These are phyloP conservation scores for Cupressus sempervirens DNA, from an alignment of 75 land plant species.

Conservation along the genomic window DNA sequence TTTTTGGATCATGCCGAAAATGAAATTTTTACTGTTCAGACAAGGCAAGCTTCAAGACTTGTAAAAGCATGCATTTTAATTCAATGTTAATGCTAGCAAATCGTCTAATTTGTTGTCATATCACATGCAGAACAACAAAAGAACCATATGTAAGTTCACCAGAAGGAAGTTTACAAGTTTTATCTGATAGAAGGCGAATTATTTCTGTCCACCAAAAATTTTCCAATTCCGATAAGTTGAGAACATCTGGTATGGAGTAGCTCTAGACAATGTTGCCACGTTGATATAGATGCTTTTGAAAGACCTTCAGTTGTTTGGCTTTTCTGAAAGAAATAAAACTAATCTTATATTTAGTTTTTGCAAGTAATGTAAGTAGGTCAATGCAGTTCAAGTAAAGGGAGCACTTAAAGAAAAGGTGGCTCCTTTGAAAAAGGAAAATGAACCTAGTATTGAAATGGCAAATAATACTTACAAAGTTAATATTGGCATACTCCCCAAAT, in stretches of 20 bases:
- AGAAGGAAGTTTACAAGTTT: not conserved
- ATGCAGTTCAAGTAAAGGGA: not conserved
- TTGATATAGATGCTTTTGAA: not conserved
- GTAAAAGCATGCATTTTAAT: not conserved
- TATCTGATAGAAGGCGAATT: not conserved
- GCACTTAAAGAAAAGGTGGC: not conserved
- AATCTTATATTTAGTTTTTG: not conserved
- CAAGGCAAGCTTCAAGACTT: slow-evolving; percentile 29
- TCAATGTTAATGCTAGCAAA: slow-evolving; percentile 5
- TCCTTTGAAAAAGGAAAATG: not conserved
- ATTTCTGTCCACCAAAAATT: not conserved
- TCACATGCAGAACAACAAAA: not conserved
- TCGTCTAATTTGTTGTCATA: not conserved
- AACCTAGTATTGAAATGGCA: not conserved
- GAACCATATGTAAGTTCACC: not conserved
- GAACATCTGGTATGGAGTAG: slow-evolving; percentile 2
- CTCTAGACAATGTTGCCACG: not conserved
- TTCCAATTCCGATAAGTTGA: not conserved
- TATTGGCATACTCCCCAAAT: not conserved
- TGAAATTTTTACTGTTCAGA: slow-evolving; percentile 41
- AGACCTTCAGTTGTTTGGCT: not conserved
- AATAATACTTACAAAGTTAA: not conserved
- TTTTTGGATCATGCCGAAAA: slow-evolving; percentile 40
- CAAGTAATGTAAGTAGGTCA: not conserved
- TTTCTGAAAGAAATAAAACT: not conserved